Conservation (phyloP, 1,139 yeast species). For the Hanseniaspora gamundiae region DNA sequence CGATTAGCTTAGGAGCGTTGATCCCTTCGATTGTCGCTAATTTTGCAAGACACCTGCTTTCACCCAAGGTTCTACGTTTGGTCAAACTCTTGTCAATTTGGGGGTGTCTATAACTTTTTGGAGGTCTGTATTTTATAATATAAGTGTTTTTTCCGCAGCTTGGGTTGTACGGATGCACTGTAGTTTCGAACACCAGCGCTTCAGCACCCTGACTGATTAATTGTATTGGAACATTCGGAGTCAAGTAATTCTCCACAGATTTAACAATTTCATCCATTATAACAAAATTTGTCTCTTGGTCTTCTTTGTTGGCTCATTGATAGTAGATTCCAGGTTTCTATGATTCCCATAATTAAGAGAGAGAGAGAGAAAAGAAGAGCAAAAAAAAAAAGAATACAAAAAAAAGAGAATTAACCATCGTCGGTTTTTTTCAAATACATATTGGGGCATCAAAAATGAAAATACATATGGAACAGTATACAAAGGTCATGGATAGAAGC, state of each 20-base stretch:
- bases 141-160: constrained; percentile 23
- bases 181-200: constrained; percentile 63
- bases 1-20: constrained; percentile 55
- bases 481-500: too few relatives aligned
- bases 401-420: too few relatives aligned
- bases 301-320: too few relatives aligned
- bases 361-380: too few relatives aligned
- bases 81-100: constrained; percentile 65
- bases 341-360: too few relatives aligned
- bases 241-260: constrained; percentile 32
- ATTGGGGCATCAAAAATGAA: too few relatives aligned
- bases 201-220: constrained; percentile 92
- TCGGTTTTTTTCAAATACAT: too few relatives aligned
- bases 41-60: constrained; percentile 63
- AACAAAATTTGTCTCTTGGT: too few relatives aligned
- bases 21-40: constrained; percentile 41
- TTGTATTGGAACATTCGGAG: constrained; percentile 35
- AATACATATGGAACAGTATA: neutral
- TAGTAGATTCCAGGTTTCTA: too few relatives aligned
- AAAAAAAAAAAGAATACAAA: too few relatives aligned
- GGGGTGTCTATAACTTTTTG: constrained; percentile 82
- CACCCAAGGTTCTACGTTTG: constrained; percentile 71
- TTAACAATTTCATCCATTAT: constrained; percentile 25
- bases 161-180: constrained; percentile 55
- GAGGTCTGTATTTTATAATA: constrained; percentile 78